Evolutionary conservation across 306 rosid species (phyloP).

Genomic region (Prunus padus): DNA sequence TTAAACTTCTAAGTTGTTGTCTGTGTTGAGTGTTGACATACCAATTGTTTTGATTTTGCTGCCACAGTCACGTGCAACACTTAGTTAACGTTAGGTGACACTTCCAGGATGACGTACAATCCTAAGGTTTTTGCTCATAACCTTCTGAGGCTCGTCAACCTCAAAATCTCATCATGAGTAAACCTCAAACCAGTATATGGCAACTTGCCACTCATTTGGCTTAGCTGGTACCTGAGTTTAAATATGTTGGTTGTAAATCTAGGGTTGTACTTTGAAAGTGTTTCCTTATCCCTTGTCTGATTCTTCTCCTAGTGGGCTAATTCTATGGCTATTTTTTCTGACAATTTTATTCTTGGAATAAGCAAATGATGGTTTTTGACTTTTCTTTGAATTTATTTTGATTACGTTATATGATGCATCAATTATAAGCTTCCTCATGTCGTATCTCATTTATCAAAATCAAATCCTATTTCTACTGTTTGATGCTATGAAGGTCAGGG

Average conservation of each 20-base stretch:
- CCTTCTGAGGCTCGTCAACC: neutral
- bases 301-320: neutral
- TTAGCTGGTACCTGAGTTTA: slow-evolving; percentile 1
- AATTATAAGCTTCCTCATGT: neutral
- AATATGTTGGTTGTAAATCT: neutral
- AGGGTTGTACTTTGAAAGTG: neutral
- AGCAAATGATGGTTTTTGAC: neutral
- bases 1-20: too few species aligned
- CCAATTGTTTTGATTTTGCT: neutral
- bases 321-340: neutral
- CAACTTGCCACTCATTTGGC: neutral
- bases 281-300: neutral
- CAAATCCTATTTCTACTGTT: neutral
- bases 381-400: neutral
- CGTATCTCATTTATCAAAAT: neutral
- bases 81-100: neutral
- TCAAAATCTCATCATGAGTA: neutral
- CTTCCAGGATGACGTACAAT: neutral
- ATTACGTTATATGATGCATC: neutral
- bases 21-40: neutral
- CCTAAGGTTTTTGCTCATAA: neutral
- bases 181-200: neutral
- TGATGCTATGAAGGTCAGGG: neutral
- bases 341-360: neutral
- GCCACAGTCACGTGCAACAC: neutral